Base-by-base conservation (phyloP, 2,329 filamentous ascomycete genomes). In the Penicillium sp. region DNA sequence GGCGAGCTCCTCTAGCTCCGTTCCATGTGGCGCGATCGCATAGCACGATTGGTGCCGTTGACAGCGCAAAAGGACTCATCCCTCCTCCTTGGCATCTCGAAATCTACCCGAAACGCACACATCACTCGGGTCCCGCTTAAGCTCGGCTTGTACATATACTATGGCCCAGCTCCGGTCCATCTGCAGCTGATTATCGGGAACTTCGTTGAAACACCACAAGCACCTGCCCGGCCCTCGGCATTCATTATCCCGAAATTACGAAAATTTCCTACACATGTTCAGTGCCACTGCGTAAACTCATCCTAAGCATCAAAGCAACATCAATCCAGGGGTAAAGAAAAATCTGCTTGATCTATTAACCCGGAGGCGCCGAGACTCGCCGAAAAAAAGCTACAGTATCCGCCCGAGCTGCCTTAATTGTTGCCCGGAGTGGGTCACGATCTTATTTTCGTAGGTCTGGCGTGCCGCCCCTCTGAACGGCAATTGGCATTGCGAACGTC, bases 151-250 rank as follows among this genome's bases (percentile, higher is more conserved):
- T 33, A 33, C n/a, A n/a, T n/a, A n/a, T n/a, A n/a, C n/a, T 17
- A 19, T 22, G 42, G 42, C 22, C 8, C 12, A 56, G 26, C 50
- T 53, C 56, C 35, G 13, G 35, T 53, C 53, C 22, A 37, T 53
- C 37, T 30, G 22, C 50, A 26, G 61, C 59, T 61, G 57, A 66
- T 65, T 57, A 58, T 45, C 57, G 61, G 33, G 61, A n/a, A 33
- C 7, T n/a, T 1, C 17, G 17, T 10, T 33, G 9, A 33, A 50
- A 12, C 26, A 30, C 1, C 44, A 26, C 3, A 30, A n/a, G 19
- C 19, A 30, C 3, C 3, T 9, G n/a, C 7, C 45, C 24, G 24
- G 15, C 3, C 26, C 45, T 49, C 26, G 24, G 45, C 6, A 30
- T n/a, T 17, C 3, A 30, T 49, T 49, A 49, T 49, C 24, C 26